Evolutionary conservation across 345 rosid genomes (phyloP), one percentile per base, ranked within the genome.

Genomic region (Stellera chamaejasme): DNA sequence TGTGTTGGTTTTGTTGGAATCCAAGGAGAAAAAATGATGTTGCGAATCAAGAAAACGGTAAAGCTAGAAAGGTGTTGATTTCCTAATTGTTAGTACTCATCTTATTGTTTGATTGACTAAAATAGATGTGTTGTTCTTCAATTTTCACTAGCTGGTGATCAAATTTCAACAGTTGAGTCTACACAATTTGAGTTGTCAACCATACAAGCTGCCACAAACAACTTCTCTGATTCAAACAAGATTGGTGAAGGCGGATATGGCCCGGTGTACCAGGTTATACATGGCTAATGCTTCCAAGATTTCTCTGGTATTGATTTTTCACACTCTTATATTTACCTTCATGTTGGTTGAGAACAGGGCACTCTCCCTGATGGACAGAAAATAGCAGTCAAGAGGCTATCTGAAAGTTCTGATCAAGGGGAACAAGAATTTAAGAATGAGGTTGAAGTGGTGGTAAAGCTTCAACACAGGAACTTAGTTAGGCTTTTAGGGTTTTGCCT

Each of bases 221-320:
- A 27, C 3, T 66, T 66, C 27, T 59, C 69, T 8, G 43, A 1
- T 15, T 27, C 14, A 26, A 66, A 69, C 28, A 76, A 72, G 46
- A 45, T 76, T 10, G 73, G 80, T 10, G 65, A 63, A 58, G 80
- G 80, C 14, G 80, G 77, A 50, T 66, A 69, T 43, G 77, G 80
- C 5, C 65, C 36, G 26, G 81, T 69, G 60, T 69, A 62, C 65
- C 65, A 67, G 71, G 71, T 69, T 19, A 32, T 5, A 32, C 1
- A 19, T 19, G 23, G 9, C 39, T 28, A 45, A 4, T 2, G 48
- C 48, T 5, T 45, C 11, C 13, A 12, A 3, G 48, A 11, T 11
- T 4, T 45, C 2, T 45, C 13, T 45, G 5, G 7, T 19, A 12
- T 2, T 32, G 5, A 32, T 32, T 32, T 19, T 32, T 32, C 39